phyloP scores from a whole-genome alignment of 2,329 filamentous ascomycete species.

The Aspergillus floridensis region DNA sequence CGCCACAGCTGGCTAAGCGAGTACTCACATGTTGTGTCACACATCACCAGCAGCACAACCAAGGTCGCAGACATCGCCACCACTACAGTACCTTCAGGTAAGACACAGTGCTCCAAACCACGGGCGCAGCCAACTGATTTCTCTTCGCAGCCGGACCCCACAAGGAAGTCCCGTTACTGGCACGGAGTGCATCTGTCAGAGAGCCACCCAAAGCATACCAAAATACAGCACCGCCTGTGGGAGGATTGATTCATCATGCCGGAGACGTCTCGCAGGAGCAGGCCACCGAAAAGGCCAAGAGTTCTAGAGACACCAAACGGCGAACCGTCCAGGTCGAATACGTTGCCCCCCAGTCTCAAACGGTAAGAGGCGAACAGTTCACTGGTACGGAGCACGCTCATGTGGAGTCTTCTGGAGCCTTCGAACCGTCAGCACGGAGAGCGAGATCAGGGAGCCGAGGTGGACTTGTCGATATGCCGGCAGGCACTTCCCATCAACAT shows the following conservation, averaged over 20 bases:
- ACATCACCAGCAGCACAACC: conserved; percentile 94
- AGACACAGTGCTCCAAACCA: conserved; percentile 18
- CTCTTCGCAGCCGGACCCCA: conserved; percentile 44
- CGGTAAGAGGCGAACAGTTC: conserved; percentile 63
- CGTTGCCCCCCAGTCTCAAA: conserved; percentile 85
- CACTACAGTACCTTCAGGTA: conserved; percentile 64
- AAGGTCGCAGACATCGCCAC: conserved; percentile 81
- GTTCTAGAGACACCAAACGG: conserved; percentile 77
- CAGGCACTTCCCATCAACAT: conserved; percentile 5
- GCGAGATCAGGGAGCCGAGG: conserved; percentile 16
- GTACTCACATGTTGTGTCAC: conserved; percentile 92
- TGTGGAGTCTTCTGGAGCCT: conserved; percentile 18
- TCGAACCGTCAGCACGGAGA: conserved; percentile 48
- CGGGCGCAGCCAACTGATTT: conserved; percentile 5
- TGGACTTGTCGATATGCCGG: conserved; percentile 7
- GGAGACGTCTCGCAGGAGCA: conserved; percentile 69
- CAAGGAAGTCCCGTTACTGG: conserved; percentile 60
- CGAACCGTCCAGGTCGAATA: conserved; percentile 97
- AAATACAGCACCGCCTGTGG: conserved; percentile 48
- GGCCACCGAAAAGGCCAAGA: conserved; percentile 62
- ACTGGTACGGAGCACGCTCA: conserved; percentile 9
- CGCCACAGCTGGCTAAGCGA: conserved; percentile 98
- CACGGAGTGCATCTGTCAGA: conserved; percentile 88
- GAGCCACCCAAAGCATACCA: conserved; percentile 70
- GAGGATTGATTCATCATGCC: conserved; percentile 69